Percentiles rank a stretch among this genome's conserved stretches.
phyloP scores from a whole-genome alignment of 306 rosid genomes.

The Fagus crenata region DNA sequence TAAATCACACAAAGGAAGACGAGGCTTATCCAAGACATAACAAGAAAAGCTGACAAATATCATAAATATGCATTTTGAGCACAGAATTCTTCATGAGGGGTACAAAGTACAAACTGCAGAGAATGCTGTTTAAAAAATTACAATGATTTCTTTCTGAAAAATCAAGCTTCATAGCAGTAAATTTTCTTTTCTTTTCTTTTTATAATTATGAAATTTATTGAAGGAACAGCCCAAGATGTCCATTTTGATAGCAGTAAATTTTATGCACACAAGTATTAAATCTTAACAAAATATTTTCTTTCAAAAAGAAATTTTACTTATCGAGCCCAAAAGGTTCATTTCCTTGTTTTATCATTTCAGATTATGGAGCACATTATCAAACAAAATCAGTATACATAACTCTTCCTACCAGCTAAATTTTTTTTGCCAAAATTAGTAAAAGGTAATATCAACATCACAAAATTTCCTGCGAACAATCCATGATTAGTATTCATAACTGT shows the following conservation, averaged over 20 bases:
- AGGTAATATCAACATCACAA: background rate
- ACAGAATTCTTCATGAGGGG: background rate
- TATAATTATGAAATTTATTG: no score
- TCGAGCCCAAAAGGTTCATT: background rate
- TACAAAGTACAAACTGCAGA: background rate
- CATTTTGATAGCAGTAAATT: background rate
- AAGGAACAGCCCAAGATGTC: no score
- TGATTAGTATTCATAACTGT: background rate
- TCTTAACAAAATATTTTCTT: background rate
- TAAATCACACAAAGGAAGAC: conserved; percentile 9
- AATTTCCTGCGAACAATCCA: background rate
- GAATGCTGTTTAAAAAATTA: background rate
- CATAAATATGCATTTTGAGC: conserved; percentile 19
- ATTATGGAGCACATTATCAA: background rate
- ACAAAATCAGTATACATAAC: background rate
- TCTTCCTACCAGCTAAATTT: background rate
- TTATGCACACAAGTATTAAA: background rate
- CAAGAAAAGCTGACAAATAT: conserved; percentile 13
- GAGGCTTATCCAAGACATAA: conserved; percentile 7
- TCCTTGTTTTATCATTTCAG: background rate
- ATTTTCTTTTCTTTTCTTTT: background rate
- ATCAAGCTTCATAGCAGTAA: background rate
- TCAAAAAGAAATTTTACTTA: background rate
- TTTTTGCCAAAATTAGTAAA: background rate
- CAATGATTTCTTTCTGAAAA: background rate